A percentile compares a stretch with the other conserved stretches of the same genome.
These are phyloP conservation scores for Candida tropicalis DNA, from an alignment of 1,139 yeast species.

Conservation along the genomic window DNA sequence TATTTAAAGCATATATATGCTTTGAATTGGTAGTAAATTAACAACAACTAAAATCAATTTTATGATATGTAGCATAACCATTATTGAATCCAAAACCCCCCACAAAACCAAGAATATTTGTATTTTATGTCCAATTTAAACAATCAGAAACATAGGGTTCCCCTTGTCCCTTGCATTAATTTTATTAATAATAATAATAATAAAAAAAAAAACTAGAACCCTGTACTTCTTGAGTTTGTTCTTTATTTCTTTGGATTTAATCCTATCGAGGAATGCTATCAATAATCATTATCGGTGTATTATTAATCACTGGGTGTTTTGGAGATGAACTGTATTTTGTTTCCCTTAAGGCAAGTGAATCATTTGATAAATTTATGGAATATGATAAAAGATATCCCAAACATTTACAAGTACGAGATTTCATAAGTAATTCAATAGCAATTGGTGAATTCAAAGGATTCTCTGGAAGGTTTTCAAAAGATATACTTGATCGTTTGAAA, in stretches of 20 bases:
- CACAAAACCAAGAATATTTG: neutral
- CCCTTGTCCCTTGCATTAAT: neutral
- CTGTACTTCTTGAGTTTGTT: neutral
- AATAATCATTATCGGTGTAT: neutral
- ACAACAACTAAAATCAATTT: neutral
- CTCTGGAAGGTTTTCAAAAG: constrained; percentile 57
- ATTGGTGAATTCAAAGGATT: constrained; percentile 70
- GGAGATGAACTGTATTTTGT: constrained; percentile 24
- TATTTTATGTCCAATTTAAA: too few species aligned
- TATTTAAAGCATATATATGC: too few species aligned
- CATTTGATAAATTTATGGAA: constrained; percentile 42
- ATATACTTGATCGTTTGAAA: constrained; percentile 48
- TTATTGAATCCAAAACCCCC: neutral
- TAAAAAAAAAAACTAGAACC: neutral
- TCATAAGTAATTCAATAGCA: constrained; percentile 47
- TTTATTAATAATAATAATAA: neutral
- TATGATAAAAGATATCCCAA: constrained; percentile 38
- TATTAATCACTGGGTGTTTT: constrained; percentile 4
- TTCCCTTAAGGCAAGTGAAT: constrained; percentile 28
- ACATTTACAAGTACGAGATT: constrained; percentile 41
- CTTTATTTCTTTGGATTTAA: neutral
- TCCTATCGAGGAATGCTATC: constrained; percentile 2
- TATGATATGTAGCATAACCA: constrained; percentile 1
- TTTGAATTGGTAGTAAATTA: neutral
- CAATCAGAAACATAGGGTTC: too few species aligned